A percentile compares a stretch with the other conserved stretches of the same genome.
These are phyloP conservation scores for Nadsonia starkeyi-henricii DNA, from an alignment of 1,139 yeast genomes.

Conservation along the genomic window DNA sequence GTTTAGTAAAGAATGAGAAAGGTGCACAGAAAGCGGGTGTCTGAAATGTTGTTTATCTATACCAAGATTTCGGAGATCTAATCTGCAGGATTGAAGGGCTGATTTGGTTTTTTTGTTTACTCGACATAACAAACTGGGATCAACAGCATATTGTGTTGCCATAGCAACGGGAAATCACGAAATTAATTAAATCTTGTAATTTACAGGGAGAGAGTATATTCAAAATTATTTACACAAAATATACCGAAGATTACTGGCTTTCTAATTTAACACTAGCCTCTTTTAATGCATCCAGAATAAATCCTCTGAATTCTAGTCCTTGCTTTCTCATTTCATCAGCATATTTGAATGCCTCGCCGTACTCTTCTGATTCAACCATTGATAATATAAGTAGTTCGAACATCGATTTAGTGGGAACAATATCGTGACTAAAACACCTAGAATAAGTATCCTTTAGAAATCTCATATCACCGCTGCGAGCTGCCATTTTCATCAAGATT, in stretches of 20 bases:
- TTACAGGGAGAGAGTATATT: too few species aligned
- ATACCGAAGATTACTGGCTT: too few species aligned
- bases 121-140: background rate
- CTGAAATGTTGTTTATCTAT: constrained; percentile 5
- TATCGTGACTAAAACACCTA: constrained; percentile 10
- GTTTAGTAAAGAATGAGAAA: too few species aligned
- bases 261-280: background rate
- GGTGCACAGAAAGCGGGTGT: too few species aligned
- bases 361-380: background rate
- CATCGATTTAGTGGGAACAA: constrained; percentile 8
- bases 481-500: constrained; percentile 10
- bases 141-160: too few species aligned
- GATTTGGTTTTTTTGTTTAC: constrained; percentile 1
- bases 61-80: background rate
- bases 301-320: background rate
- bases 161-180: too few species aligned
- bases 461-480: constrained; percentile 8
- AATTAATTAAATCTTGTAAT: too few species aligned
- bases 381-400: constrained; percentile 2
- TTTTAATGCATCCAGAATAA: background rate
- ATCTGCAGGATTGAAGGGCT: constrained; percentile 2
- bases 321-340: background rate
- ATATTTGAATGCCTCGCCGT: background rate
- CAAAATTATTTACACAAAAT: too few species aligned
- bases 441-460: constrained; percentile 10